These are phyloP conservation scores for Alternaria tenuissima DNA, from an alignment of 2,329 filamentous ascomycete species.

Conservation along the genomic window DNA sequence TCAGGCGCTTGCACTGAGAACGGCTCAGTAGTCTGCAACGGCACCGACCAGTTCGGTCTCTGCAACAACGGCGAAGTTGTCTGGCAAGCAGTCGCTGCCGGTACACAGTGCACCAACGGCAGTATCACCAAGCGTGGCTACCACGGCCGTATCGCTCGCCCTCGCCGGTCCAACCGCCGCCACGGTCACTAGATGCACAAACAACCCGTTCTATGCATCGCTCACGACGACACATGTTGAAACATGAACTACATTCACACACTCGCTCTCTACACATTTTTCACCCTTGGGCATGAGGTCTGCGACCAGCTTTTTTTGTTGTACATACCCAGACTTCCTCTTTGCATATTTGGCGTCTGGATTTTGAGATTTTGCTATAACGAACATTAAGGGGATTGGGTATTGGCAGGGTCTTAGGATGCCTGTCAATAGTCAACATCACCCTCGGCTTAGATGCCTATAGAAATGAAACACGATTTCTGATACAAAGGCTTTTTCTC, in stretches of 20 bases:
- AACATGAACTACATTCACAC: conserved; percentile 13
- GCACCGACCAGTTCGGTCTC: conserved; percentile 52
- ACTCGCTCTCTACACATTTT: conserved; percentile 10
- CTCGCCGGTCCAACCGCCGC: conserved; percentile 21
- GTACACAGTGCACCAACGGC: conserved; percentile 55
- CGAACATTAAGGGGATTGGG: neutral
- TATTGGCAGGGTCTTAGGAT: neutral
- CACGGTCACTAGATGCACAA: conserved; percentile 9
- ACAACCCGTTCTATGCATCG: neutral
- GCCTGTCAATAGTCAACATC: neutral
- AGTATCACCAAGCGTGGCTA: conserved; percentile 47
- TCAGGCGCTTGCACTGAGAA: conserved; percentile 39
- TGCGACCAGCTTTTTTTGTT: conserved; percentile 18
- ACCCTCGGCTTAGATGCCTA: conserved; percentile 1
- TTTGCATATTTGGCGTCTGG: conserved; percentile 14
- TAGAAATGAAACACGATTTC: neutral
- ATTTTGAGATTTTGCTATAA: neutral
- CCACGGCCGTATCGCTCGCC: conserved; percentile 43
- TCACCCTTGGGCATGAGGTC: conserved; percentile 18
- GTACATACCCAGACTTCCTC: conserved; percentile 13
- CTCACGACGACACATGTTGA: neutral
- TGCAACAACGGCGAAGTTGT: conserved; percentile 54
- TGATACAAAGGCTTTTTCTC: neutral
- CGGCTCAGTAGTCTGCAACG: conserved; percentile 53
- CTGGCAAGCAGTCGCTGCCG: conserved; percentile 54